These are phyloP conservation scores for Wickerhamomyces subpelliculosus DNA, from an alignment of 805 yeast genomes.

Conservation along the genomic window DNA sequence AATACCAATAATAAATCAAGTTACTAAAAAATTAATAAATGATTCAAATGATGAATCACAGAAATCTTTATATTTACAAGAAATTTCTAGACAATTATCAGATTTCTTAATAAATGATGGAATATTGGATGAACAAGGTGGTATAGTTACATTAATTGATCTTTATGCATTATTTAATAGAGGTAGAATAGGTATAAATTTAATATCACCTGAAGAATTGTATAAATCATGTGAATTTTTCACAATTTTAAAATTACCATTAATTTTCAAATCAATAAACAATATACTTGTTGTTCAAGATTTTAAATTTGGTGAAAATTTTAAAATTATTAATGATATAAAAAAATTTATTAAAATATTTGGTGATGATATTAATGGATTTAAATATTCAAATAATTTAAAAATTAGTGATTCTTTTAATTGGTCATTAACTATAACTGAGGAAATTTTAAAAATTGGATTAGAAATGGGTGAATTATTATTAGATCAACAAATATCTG, in stretches of 20 bases:
- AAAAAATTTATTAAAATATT: constrained; percentile 21
- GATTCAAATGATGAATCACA: constrained; percentile 21
- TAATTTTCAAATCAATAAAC: constrained; percentile 33
- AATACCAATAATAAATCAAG: constrained; percentile 10
- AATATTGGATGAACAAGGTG: constrained; percentile 44
- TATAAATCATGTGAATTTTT: constrained; percentile 53
- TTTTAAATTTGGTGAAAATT: constrained; percentile 21
- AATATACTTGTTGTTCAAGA: constrained; percentile 34
- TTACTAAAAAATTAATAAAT: constrained; percentile 8
- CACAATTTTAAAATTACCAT: constrained; percentile 51
- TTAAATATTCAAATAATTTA: constrained; percentile 16
- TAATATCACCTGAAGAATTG: constrained; percentile 66
- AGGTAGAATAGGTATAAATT: constrained; percentile 55
- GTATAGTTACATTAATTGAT: constrained; percentile 55
- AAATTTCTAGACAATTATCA: constrained; percentile 71
- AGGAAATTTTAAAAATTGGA: constrained; percentile 56
- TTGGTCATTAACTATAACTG: constrained; percentile 62
- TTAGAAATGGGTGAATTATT: constrained; percentile 51
- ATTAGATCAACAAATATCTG: constrained; percentile 63
- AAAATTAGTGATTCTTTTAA: constrained; percentile 32
- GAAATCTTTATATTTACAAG: constrained; percentile 45
- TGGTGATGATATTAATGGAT: constrained; percentile 22
- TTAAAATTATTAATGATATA: constrained; percentile 24
- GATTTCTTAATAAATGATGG: constrained; percentile 51
- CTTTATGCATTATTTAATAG: constrained; percentile 58